Evolutionary conservation across 225 moss, liverwort and hornwort genomes (phyloP).

Genomic region (Pseudoscleropodium purum): DNA sequence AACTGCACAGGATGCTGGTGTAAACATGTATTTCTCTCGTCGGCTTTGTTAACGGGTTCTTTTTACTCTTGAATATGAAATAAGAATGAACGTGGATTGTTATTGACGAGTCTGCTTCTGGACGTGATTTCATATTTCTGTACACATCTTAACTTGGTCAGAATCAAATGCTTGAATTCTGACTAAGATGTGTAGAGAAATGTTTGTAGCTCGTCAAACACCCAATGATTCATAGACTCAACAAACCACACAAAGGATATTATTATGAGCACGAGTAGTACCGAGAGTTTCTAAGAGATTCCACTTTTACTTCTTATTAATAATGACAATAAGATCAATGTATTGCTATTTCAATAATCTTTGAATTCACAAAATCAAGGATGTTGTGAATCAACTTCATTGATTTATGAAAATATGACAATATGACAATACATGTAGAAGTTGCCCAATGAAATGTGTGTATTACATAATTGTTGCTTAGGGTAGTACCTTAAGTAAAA

Average conservation of each 20-base stretch:
- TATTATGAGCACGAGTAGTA: not conserved
- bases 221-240: not conserved
- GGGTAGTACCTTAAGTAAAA: rapidly evolving
- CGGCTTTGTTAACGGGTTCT: not conserved
- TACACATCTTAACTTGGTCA: not conserved
- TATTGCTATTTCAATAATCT: not conserved
- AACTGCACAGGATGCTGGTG: not conserved
- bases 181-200: not conserved
- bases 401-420: not conserved
- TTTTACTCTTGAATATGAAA: not conserved
- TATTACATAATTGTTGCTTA: rapidly evolving
- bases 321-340: not conserved
- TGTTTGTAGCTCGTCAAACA: not conserved
- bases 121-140: not conserved
- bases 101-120: not conserved
- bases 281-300: not conserved
- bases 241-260: not conserved
- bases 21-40: not conserved
- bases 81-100: not conserved
- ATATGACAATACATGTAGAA: not conserved
- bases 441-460: not conserved
- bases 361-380: not conserved
- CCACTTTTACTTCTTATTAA: not conserved
- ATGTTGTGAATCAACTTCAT: not conserved
- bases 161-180: not conserved